These are phyloP conservation scores for Tubosaeta sp. DNA, from an alignment of 768 basidiomycete species.

Conservation along the genomic window DNA sequence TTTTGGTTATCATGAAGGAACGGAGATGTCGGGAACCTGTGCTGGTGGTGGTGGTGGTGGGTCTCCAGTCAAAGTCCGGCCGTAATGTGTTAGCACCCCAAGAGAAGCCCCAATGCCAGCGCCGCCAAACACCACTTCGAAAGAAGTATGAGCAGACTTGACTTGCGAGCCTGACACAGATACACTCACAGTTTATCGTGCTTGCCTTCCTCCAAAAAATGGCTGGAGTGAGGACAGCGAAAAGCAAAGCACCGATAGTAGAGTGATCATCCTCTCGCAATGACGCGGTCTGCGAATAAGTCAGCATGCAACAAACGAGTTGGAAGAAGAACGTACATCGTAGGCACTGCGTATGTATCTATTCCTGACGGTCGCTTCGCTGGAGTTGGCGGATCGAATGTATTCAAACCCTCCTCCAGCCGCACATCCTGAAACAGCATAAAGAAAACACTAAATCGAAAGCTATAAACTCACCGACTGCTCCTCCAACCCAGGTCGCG, in stretches of 20 bases:
- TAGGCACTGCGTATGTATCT: conserved; percentile 52
- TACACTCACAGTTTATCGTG: conserved; percentile 52
- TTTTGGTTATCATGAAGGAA: conserved; percentile 9
- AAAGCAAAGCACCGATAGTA: conserved; percentile 66
- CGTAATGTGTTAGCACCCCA: conserved; percentile 57
- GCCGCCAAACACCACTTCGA: conserved; percentile 65
- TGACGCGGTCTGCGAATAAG: conserved; percentile 43
- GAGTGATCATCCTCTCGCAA: conserved; percentile 70
- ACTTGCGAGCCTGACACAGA: neutral
- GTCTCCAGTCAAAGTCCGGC: conserved; percentile 52
- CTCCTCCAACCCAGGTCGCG: conserved; percentile 70
- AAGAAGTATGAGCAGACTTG: neutral
- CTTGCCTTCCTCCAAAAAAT: conserved; percentile 69
- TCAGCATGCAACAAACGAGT: neutral
- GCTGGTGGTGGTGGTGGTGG: conserved; percentile 39
- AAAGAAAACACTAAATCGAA: neutral
- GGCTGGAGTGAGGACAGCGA: conserved; percentile 61
- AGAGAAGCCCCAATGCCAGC: conserved; percentile 61
- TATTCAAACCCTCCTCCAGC: conserved; percentile 58
- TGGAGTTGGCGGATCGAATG: conserved; percentile 52
- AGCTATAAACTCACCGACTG: conserved; percentile 36
- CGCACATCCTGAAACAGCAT: conserved; percentile 29
- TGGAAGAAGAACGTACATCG: conserved; percentile 42
- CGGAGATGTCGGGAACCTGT: conserved; percentile 32
- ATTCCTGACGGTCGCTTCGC: conserved; percentile 43